Evolutionary conservation across 2,329 filamentous ascomycete species (phyloP).

Genomic region (Colletotrichum sp.): DNA sequence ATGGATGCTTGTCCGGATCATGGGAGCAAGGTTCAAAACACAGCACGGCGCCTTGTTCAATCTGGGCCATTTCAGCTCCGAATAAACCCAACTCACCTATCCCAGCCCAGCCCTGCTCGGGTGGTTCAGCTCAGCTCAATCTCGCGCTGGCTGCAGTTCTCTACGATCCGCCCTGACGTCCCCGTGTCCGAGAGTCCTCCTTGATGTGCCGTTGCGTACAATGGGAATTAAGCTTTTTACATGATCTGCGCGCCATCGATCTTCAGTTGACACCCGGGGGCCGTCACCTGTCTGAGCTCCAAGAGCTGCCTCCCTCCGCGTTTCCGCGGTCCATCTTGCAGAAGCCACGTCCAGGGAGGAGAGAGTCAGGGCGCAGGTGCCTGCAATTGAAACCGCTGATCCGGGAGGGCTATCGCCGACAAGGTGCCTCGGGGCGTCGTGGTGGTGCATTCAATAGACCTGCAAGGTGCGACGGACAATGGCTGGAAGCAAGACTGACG

Average conservation of each 20-base stretch:
- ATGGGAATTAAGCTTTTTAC: slow-evolving; percentile 7
- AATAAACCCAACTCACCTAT: not conserved
- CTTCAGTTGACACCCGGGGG: slow-evolving; percentile 2
- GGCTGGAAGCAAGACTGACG: not conserved
- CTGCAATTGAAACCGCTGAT: not conserved
- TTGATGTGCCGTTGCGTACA: not conserved
- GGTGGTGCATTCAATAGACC: not conserved
- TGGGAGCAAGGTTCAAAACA: not conserved
- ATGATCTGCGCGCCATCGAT: not conserved
- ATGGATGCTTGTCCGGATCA: not conserved
- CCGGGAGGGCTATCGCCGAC: not conserved
- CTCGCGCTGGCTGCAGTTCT: not conserved
- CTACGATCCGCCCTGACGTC: not conserved
- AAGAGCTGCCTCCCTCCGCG: not conserved
- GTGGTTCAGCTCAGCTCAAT: not conserved
- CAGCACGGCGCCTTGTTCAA: not conserved
- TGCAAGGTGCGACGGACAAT: not conserved
- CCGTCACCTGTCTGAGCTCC: not conserved
- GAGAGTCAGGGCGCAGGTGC: not conserved
- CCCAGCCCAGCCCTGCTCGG: not conserved
- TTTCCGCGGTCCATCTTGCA: not conserved
- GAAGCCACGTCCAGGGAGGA: not conserved
- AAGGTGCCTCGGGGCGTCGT: not conserved
- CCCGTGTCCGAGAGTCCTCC: not conserved
- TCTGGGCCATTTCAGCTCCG: not conserved